A percentile compares a stretch with the other conserved stretches of the same genome.
These are phyloP conservation scores for Wallacemonas collosoma DNA, from an alignment of 208 protist genomes.

Conservation along the genomic window DNA sequence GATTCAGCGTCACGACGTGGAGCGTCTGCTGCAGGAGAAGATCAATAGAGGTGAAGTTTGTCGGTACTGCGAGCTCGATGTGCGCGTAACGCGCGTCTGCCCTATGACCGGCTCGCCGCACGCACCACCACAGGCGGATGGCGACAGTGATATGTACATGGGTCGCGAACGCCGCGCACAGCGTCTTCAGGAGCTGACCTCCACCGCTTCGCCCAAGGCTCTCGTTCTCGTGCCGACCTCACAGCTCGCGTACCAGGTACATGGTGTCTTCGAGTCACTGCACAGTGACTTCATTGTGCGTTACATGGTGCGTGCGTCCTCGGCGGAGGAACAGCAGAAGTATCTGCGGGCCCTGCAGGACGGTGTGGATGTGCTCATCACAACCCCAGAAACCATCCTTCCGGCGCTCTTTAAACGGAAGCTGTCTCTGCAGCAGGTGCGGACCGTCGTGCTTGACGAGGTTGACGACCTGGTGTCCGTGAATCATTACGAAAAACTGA, in stretches of 20 bases:
- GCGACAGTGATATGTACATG: constrained; percentile 11
- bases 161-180: constrained; percentile 13
- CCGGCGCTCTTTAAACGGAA: constrained; percentile 70
- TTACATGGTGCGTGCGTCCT: constrained; percentile 68
- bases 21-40: constrained; percentile 60
- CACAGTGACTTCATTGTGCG: constrained; percentile 52
- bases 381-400: constrained; percentile 74
- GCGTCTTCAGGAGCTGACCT: constrained; percentile 50
- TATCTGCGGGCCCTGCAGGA: constrained; percentile 55
- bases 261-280: constrained; percentile 42
- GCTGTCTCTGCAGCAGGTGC: constrained; percentile 59
- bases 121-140: constrained; percentile 27
- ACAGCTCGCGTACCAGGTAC: constrained; percentile 65
- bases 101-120: constrained; percentile 79
- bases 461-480: constrained; percentile 80
- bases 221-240: constrained; percentile 80
- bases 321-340: constrained; percentile 65
- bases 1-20: constrained; percentile 50
- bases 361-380: constrained; percentile 74
- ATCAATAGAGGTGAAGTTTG: constrained; percentile 75
- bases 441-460: constrained; percentile 80
- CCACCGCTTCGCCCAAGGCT: constrained; percentile 55
- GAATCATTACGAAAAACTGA: constrained; percentile 86
- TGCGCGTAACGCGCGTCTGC: constrained; percentile 51
- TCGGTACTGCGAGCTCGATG: constrained; percentile 79